Evolutionary conservation across 2,329 filamentous ascomycete species (phyloP).

Genomic region (Trichophaea hybrida): DNA sequence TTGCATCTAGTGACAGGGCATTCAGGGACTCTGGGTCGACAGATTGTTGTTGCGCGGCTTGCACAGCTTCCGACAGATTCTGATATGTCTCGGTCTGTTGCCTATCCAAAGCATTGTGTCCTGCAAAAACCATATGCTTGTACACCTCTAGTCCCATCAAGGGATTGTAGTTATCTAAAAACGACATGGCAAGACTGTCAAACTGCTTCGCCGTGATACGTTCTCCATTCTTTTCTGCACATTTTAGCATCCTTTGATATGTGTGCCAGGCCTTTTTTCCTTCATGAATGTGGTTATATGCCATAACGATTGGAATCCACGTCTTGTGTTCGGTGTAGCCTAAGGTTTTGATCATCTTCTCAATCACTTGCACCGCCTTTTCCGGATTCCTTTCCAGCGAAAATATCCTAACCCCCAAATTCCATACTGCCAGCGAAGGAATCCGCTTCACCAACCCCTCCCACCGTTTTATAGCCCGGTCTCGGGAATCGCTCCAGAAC

Average conservation of each 20-base stretch:
- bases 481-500: constrained; percentile 17
- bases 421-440: constrained; percentile 35
- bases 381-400: constrained; percentile 44
- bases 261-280: constrained; percentile 49
- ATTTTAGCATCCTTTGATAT: constrained; percentile 50
- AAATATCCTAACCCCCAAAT: constrained; percentile 52
- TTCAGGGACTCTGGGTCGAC: constrained; percentile 33
- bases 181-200: constrained; percentile 55
- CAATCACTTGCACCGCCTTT: constrained; percentile 43
- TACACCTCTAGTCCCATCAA: constrained; percentile 62
- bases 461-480: constrained; percentile 11
- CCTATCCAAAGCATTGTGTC: constrained; percentile 34
- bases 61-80: constrained; percentile 38
- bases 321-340: constrained; percentile 41
- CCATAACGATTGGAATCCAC: constrained; percentile 54
- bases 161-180: constrained; percentile 50
- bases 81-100: constrained; percentile 36
- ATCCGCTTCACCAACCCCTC: not conserved
- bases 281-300: constrained; percentile 43
- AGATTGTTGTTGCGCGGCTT: constrained; percentile 20
- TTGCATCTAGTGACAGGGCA: constrained; percentile 36
- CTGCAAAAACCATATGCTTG: constrained; percentile 60
- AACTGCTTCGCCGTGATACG: constrained; percentile 49
- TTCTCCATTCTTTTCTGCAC: constrained; percentile 46
- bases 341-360: constrained; percentile 38